A percentile compares a stretch with the other conserved stretches of the same genome.
Conservation (phyloP, 1,139 yeast genomes). For the Candida gigantensis region DNA sequence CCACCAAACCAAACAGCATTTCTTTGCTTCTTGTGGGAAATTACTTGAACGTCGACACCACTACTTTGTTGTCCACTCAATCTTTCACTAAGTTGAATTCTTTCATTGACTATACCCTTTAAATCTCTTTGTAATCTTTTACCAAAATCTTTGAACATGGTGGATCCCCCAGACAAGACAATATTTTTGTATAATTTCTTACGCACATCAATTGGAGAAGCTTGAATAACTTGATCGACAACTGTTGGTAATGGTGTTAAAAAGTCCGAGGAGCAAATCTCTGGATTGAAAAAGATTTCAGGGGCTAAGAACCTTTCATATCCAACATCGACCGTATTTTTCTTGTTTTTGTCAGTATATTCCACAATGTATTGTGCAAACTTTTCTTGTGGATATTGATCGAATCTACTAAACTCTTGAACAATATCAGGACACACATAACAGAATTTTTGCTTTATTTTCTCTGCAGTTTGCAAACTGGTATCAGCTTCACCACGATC, state of each 20-base stretch:
- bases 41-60: slow-evolving; percentile 96
- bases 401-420: slow-evolving; percentile 92
- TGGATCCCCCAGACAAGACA: slow-evolving; percentile 94
- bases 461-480: slow-evolving; percentile 91
- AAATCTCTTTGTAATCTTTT: slow-evolving; percentile 96
- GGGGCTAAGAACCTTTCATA: slow-evolving; percentile 98
- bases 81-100: slow-evolving; percentile 80
- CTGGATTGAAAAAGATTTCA: slow-evolving; percentile 97
- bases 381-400: slow-evolving; percentile 83
- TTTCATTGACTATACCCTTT: slow-evolving; percentile 80
- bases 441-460: slow-evolving; percentile 93
- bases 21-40: slow-evolving; percentile 94
- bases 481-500: slow-evolving; percentile 97
- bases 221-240: slow-evolving; percentile 92
- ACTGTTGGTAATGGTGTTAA: slow-evolving; percentile 93
- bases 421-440: slow-evolving; percentile 98
- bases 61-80: slow-evolving; percentile 83
- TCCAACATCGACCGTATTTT: slow-evolving; percentile 83
- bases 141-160: slow-evolving; percentile 98
- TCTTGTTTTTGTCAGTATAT: slow-evolving; percentile 65
- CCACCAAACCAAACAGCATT: slow-evolving; percentile 99
- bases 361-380: slow-evolving; percentile 93
- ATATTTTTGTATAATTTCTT: slow-evolving; percentile 94
- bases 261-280: slow-evolving; percentile 92
- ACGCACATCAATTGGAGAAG: slow-evolving; percentile 97